These are phyloP conservation scores for Starmerella roubikii DNA, from an alignment of 805 yeast species.

Conservation along the genomic window DNA sequence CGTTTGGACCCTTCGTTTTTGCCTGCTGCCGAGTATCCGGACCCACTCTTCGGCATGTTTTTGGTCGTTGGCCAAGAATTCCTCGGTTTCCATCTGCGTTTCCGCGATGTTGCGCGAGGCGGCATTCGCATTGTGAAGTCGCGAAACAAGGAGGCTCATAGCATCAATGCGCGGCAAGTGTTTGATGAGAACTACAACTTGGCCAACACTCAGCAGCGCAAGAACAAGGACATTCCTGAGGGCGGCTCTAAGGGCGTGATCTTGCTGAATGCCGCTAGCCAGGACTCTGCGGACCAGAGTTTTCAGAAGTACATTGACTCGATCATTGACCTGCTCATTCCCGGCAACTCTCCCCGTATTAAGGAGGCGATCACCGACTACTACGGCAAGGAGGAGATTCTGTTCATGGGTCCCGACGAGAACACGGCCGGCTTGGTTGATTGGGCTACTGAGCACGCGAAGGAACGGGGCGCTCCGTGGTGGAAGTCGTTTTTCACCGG, in stretches of 20 bases:
- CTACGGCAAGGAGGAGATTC: conserved; percentile 71
- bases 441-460: conserved; percentile 95
- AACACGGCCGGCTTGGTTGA: conserved; percentile 91
- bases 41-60: conserved; percentile 87
- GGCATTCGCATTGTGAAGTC: conserved; percentile 93
- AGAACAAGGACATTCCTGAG: conserved; percentile 96
- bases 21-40: conserved; percentile 79
- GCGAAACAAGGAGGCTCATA: conserved; percentile 71
- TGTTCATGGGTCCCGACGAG: conserved; percentile 98
- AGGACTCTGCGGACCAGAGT: conserved; percentile 66
- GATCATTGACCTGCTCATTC: conserved; percentile 68
- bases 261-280: conserved; percentile 55
- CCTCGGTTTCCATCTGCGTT: conserved; percentile 93
- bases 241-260: conserved; percentile 98
- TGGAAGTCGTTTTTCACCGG: conserved; percentile 99
- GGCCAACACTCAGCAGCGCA: conserved; percentile 91
- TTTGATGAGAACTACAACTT: conserved; percentile 94
- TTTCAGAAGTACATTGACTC: conserved; percentile 90
- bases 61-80: conserved; percentile 92
- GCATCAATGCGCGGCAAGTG: conserved; percentile 69
- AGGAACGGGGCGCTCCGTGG: conserved; percentile 85
- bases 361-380: conserved; percentile 77
- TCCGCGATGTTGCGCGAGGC: conserved; percentile 95
- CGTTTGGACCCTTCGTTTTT: conserved; percentile 76
- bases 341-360: conserved; percentile 55